Conservation (phyloP, 495 filamentous ascomycete species). For the Xanthoparmelia taractica region DNA sequence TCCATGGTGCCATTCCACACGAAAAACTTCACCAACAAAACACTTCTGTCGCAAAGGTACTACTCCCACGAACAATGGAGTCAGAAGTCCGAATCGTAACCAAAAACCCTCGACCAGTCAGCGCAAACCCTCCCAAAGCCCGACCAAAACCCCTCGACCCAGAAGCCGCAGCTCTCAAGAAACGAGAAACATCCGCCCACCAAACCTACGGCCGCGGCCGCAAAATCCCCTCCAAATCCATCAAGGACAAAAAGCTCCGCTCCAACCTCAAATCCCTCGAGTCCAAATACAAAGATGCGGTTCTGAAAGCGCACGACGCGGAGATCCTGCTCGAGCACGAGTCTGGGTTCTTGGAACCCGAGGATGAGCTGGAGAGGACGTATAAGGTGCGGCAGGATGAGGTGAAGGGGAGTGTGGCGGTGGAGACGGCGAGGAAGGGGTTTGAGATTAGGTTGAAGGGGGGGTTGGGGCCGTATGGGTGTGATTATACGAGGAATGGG, state of each 20-base stretch:
- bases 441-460: constrained; percentile 81
- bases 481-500: constrained; percentile 85
- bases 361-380: constrained; percentile 79
- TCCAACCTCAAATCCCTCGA: constrained; percentile 72
- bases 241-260: constrained; percentile 83
- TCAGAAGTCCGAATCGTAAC: constrained; percentile 13
- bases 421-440: constrained; percentile 81
- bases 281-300: constrained; percentile 69
- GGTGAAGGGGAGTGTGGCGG: constrained; percentile 62
- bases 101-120: neutral
- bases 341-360: constrained; percentile 81
- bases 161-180: constrained; percentile 11
- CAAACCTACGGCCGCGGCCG: constrained; percentile 77
- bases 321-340: constrained; percentile 88
- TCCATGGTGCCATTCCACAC: too few species aligned
- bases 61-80: constrained; percentile 1
- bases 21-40: neutral
- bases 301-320: constrained; percentile 79
- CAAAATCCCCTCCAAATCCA: constrained; percentile 46
- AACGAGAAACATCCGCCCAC: constrained; percentile 48
- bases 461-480: constrained; percentile 73
- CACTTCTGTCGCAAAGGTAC: neutral
- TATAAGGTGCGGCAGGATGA: constrained; percentile 88
- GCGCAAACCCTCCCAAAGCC: neutral
- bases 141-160: constrained; percentile 4